Evolutionary conservation across 768 basidiomycete species (phyloP).

Genomic region (Pisolithus tinctorius): DNA sequence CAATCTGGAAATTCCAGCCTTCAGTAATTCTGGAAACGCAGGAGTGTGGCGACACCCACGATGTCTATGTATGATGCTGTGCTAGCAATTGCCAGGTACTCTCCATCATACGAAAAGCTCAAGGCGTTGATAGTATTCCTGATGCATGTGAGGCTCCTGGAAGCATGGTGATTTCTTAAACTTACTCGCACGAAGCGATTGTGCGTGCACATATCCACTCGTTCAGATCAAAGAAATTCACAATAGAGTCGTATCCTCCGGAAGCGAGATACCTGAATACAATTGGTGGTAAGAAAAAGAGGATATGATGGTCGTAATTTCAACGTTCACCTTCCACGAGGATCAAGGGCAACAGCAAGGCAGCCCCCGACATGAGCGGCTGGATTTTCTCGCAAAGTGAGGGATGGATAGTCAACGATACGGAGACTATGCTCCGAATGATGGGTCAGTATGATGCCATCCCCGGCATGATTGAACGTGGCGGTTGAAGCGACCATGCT

Average conservation of each 20-base stretch:
- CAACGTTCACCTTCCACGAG: conserved; percentile 55
- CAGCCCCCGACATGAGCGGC: conserved; percentile 82
- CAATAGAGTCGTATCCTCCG: conserved; percentile 76
- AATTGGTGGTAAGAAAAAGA: conserved; percentile 1
- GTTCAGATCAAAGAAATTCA: conserved; percentile 72
- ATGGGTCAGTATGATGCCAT: conserved; percentile 62
- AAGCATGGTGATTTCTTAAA: conserved; percentile 7
- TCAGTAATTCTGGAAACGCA: conserved; percentile 1
- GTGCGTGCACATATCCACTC: conserved; percentile 78
- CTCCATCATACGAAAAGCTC: conserved; percentile 79
- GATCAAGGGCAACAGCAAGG: conserved; percentile 68
- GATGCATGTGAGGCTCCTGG: conserved; percentile 3
- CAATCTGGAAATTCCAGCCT: conserved; percentile 46
- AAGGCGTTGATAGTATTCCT: conserved; percentile 68
- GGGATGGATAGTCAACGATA: conserved; percentile 61
- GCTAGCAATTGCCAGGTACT: conserved; percentile 74
- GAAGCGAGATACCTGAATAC: conserved; percentile 63
- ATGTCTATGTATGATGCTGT: conserved; percentile 72
- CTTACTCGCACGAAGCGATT: conserved; percentile 76
- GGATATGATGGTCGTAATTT: background rate
- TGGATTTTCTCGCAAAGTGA: conserved; percentile 51
- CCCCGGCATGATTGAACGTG: conserved; percentile 71
- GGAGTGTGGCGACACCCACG: conserved; percentile 33
- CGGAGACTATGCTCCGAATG: conserved; percentile 59
- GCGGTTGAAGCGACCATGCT: conserved; percentile 53